phyloP scores from a whole-genome alignment of 768 basidiomycete genomes.

The Lactarius indigo region DNA sequence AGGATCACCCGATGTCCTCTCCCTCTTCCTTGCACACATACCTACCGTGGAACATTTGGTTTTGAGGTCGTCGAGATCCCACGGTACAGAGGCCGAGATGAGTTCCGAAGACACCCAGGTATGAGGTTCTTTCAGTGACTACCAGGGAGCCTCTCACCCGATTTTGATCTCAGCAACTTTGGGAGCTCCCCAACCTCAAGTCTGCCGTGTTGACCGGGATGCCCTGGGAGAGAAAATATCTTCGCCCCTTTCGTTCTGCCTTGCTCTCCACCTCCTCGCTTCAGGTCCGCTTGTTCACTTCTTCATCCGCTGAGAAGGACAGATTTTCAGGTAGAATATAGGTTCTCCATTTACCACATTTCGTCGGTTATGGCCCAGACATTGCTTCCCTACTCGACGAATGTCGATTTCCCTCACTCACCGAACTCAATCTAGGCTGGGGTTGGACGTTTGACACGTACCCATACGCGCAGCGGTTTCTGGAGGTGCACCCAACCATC shows the following conservation, averaged over 20 bases:
- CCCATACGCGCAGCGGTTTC: slow-evolving; percentile 19
- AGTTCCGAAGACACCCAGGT: neutral
- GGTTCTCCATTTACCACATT: slow-evolving; percentile 23
- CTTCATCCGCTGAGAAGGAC: neutral
- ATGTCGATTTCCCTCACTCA: slow-evolving; percentile 16
- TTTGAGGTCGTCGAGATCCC: slow-evolving; percentile 16
- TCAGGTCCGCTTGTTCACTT: slow-evolving; percentile 3
- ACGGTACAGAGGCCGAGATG: slow-evolving; percentile 1
- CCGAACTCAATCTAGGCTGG: slow-evolving; percentile 22
- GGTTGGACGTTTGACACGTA: slow-evolving; percentile 23
- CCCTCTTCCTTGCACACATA: slow-evolving; percentile 18
- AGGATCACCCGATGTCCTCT: slow-evolving; percentile 18
- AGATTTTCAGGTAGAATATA: neutral
- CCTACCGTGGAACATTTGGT: slow-evolving; percentile 19
- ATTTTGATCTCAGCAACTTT: neutral
- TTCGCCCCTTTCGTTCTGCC: slow-evolving; percentile 13
- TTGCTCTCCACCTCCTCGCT: slow-evolving; percentile 5
- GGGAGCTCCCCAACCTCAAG: slow-evolving; percentile 20
- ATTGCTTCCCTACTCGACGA: slow-evolving; percentile 15
- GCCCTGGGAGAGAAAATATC: slow-evolving; percentile 19
- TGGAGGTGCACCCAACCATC: slow-evolving; percentile 21
- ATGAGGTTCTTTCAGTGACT: neutral
- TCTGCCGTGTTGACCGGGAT: slow-evolving; percentile 21
- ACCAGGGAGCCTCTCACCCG: neutral
- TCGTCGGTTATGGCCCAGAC: slow-evolving; percentile 16